Conservation (phyloP, 2,329 filamentous ascomycete genomes). For the Neoascochyta sp. region DNA sequence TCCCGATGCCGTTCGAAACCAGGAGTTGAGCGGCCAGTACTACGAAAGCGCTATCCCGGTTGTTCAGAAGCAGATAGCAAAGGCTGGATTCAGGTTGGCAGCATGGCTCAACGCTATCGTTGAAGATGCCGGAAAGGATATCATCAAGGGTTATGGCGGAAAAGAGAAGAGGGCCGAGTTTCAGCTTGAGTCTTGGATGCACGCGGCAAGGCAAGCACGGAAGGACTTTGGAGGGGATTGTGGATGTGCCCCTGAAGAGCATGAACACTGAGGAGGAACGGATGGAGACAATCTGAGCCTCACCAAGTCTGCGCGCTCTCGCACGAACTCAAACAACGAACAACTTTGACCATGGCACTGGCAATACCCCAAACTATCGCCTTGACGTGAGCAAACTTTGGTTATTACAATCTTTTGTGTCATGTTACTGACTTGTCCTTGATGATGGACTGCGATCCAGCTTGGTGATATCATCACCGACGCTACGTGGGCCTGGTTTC, state of each 20-base stretch:
- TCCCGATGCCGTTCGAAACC: conserved; percentile 30
- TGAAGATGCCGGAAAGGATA: conserved; percentile 13
- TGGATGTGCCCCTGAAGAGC: conserved; percentile 18
- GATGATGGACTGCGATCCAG: too few species aligned
- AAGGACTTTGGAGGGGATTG: conserved; percentile 29
- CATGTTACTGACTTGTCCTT: too few species aligned
- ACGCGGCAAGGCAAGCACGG: conserved; percentile 23
- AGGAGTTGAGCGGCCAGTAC: conserved; percentile 39
- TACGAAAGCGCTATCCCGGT: conserved; percentile 38
- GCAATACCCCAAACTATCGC: too few species aligned
- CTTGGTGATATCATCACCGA: too few species aligned
- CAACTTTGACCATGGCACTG: too few species aligned
- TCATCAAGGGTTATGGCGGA: conserved; percentile 5
- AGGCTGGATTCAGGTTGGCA: conserved; percentile 34
- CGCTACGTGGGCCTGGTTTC: too few species aligned
- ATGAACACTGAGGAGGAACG: conserved; percentile 21
- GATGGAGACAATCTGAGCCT: too few species aligned
- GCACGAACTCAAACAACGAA: too few species aligned
- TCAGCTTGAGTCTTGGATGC: conserved; percentile 25
- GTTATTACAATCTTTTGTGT: too few species aligned
- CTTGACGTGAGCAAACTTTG: too few species aligned
- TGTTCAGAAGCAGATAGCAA: conserved; percentile 44
- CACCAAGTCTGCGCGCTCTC: too few species aligned
- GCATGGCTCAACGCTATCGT: conserved; percentile 32
- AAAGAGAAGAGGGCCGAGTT: conserved; percentile 15